A percentile compares a stretch with the other conserved stretches of the same genome.
Evolutionary conservation across 2,329 filamentous ascomycete genomes (phyloP).

Genomic region (Fusarium penzigii): DNA sequence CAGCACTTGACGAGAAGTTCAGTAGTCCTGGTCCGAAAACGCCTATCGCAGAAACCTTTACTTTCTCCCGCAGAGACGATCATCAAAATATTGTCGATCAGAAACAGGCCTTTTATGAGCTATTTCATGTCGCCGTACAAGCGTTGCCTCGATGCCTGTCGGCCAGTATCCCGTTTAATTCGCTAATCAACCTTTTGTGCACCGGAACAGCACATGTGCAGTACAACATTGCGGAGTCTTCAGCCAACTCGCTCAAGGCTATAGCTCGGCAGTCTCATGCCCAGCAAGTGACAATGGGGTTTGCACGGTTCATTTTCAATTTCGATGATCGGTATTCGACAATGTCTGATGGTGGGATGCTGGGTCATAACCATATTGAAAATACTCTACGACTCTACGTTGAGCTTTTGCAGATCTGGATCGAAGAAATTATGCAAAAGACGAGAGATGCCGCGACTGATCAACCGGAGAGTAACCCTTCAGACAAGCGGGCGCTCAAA

Average conservation of each 20-base stretch:
- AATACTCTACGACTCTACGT: slow-evolving; percentile 91
- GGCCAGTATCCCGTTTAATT: slow-evolving; percentile 87
- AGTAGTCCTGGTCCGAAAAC: slow-evolving; percentile 86
- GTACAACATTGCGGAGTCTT: slow-evolving; percentile 86
- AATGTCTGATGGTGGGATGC: slow-evolving; percentile 96
- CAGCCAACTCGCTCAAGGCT: slow-evolving; percentile 88
- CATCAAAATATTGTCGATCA: slow-evolving; percentile 72
- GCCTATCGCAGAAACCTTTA: slow-evolving; percentile 91
- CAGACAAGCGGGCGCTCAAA: slow-evolving; percentile 73
- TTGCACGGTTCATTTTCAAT: slow-evolving; percentile 96
- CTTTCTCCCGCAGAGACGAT: slow-evolving; percentile 83
- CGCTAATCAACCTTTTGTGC: slow-evolving; percentile 90
- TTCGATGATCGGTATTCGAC: slow-evolving; percentile 97
- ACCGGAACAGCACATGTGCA: slow-evolving; percentile 97
- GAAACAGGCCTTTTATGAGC: slow-evolving; percentile 92
- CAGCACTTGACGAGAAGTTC: slow-evolving; percentile 93
- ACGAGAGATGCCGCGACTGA: slow-evolving; percentile 71
- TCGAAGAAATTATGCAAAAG: slow-evolving; percentile 90
- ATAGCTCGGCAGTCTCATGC: slow-evolving; percentile 93
- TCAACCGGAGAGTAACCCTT: slow-evolving; percentile 58
- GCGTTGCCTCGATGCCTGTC: slow-evolving; percentile 93
- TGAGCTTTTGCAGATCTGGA: slow-evolving; percentile 94
- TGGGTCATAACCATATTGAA: slow-evolving; percentile 91
- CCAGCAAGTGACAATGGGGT: slow-evolving; percentile 94
- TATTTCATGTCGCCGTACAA: slow-evolving; percentile 93